A percentile compares a stretch with the other conserved stretches of the same genome.
Conservation (phyloP, 2,329 filamentous ascomycete species). For the Trichoderma sp. region DNA sequence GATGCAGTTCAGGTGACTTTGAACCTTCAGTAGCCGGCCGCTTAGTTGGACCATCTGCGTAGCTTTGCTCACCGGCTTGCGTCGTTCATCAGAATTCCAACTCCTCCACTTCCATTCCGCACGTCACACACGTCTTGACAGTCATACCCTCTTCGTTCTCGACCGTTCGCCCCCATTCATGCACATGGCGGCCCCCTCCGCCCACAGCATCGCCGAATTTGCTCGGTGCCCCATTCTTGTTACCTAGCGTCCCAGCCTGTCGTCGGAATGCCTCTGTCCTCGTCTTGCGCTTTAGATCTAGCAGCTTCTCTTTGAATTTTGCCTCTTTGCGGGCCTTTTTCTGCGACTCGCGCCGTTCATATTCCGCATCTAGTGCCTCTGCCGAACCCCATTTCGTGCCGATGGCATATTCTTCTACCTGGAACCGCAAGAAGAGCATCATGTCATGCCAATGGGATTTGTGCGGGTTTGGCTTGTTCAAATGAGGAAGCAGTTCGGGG, state of each 20-base stretch:
- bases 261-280: conserved; percentile 84
- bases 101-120: conserved; percentile 77
- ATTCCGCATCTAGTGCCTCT: conserved; percentile 84
- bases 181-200: conserved; percentile 70
- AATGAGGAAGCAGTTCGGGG: conserved; percentile 76
- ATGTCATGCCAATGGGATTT: conserved; percentile 97
- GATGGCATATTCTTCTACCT: conserved; percentile 93
- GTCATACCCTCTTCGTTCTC: conserved; percentile 69
- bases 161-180: conserved; percentile 77
- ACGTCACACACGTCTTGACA: conserved; percentile 74
- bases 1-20: not conserved
- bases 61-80: not conserved
- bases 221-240: conserved; percentile 45
- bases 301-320: conserved; percentile 85
- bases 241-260: conserved; percentile 58
- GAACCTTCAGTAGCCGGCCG: not conserved
- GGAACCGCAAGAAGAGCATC: conserved; percentile 92
- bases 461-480: conserved; percentile 89
- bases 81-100: conserved; percentile 57
- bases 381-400: conserved; percentile 85
- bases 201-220: conserved; percentile 76
- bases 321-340: conserved; percentile 84
- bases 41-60: not conserved
- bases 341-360: conserved; percentile 71
- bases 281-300: conserved; percentile 90